Base-by-base conservation (phyloP, 2,329 filamentous ascomycete genomes). In the Biscogniauxia sp. region DNA sequence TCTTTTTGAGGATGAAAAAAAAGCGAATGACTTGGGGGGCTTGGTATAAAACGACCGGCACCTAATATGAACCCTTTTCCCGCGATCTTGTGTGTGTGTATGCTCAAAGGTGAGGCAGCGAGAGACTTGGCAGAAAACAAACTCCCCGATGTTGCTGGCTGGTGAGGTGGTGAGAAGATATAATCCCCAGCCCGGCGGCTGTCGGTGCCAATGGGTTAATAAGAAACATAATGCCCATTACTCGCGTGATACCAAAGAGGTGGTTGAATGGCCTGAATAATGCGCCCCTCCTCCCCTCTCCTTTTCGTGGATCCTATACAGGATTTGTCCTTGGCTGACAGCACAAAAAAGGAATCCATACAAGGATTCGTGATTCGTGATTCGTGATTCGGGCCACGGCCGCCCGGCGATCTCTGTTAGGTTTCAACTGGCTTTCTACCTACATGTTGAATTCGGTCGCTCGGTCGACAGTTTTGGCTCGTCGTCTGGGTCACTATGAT, bases 11-110 rank as follows among this genome's bases (percentile, higher is more conserved):
- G 28, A 32, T 32, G 7, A 9, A 63, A 66, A 63, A 66, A 58
- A 68, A 70, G 68, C 68, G 71, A 73, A 70, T 71, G 70, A 73
- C 71, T 73, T 28, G 49, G 28, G 11, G 28, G 11, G 28, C 28
- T 32, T 58, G 53, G 61, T 61, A 32, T 61, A 49, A 58, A 54
- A 55, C 51, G 59, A 55, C 37, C 37, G 37, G 11, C n/a, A n/a
- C n/a, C n/a, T 45, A 45, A 2, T 32, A n/a, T 45, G 2, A 45
- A 11, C 37, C 37, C 37, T 45, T 17, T 17, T 37, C 23, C 23
- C 37, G n/a, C 17, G 15, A 45, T 6, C 15, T 17, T 45, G 37
- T 53, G 51, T 60, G 25, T 61, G 64, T 32, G 28, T 32, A n/a
- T 45, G 37, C 37, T 60, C 60, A 61, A 63, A 15, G 17, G 54